Evolutionary conservation across 2,329 filamentous ascomycete species (phyloP), one percentile per base, ranked within the genome.

Genomic region (Fusarium algeriense): DNA sequence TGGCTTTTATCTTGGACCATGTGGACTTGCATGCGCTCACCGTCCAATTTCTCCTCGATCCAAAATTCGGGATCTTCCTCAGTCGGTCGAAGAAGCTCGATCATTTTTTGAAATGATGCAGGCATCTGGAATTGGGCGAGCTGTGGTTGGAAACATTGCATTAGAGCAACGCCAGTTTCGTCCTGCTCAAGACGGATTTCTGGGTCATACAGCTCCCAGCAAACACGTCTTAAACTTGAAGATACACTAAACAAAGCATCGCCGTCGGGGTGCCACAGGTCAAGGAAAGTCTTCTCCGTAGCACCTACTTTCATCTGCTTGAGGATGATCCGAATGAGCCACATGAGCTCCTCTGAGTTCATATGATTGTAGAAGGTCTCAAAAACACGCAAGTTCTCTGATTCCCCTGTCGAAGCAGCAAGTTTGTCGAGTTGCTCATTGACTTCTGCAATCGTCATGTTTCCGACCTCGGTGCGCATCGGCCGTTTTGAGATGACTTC

Each of bases 21-120:
- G 80, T 99, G 96, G 78, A 99, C 87, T 80, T 99, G 96, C 91
- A 99, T 98, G 30, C 96, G 89, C 81, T 99, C 96, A 3, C 96
- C 96, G 74, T 99, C 96, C 12, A 99, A 85, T 81, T 99, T 99
- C 82, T 99, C 96, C 80, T 99, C 96, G 50, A 98, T 96, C 94
- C 95, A 98, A 77, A 97, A 99, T 12, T 92, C 89, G 1, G 87
- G 85, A 56, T 97, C 91, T 0, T 93, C 90, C 28, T 91, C 88
- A 0, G 89, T 91, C 0, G 87, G 85, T 4, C 89, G 88, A 81
- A 91, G 81, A 59, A 87, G 90, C 20, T 89, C 85, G 3, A 97
- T 89, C 88, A 97, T 93, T 77, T 90, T 92, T 59, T 94, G 88
- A 73, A 97, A 93, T 4, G 85, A 86, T 0, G 91, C 90, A 37